Evolutionary conservation across 768 basidiomycete genomes (phyloP).

Genomic region (Trametes villosa): DNA sequence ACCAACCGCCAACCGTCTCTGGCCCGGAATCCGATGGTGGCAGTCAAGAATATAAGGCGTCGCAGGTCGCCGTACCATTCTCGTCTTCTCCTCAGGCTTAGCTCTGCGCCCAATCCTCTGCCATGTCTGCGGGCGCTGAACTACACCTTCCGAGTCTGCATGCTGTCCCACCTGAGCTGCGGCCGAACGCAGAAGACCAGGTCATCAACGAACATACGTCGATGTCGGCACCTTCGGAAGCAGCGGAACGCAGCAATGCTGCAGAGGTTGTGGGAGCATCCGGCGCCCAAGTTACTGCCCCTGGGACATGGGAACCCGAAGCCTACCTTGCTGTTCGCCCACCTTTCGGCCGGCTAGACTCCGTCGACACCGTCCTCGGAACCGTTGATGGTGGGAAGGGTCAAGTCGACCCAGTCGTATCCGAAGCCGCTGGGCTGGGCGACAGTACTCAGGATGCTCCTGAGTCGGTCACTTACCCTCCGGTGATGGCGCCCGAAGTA

Average conservation of each 20-base stretch:
- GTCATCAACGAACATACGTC: background rate
- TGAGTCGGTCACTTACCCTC: background rate
- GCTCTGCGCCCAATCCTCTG: too few relatives aligned
- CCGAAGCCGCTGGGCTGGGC: background rate
- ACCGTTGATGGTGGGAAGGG: conserved; percentile 2
- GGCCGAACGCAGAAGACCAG: background rate
- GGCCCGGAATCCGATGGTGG: too few relatives aligned
- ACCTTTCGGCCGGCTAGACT: conserved; percentile 6
- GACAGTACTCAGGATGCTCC: background rate
- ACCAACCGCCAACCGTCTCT: too few relatives aligned
- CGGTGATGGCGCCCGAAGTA: background rate
- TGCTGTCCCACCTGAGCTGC: too few relatives aligned
- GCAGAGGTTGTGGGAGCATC: conserved; percentile 1
- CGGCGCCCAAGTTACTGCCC: background rate
- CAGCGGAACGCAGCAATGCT: background rate
- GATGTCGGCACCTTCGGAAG: background rate
- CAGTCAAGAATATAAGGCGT: too few relatives aligned
- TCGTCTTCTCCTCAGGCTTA: too few relatives aligned
- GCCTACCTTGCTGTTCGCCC: conserved; percentile 6
- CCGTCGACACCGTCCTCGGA: conserved; percentile 1
- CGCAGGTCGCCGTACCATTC: too few relatives aligned
- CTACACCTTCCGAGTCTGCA: too few relatives aligned
- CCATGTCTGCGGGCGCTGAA: too few relatives aligned
- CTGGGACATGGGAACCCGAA: background rate
- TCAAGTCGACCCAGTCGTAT: background rate